phyloP scores from a whole-genome alignment of 768 basidiomycete genomes.

The Rhizopogon rudus region DNA sequence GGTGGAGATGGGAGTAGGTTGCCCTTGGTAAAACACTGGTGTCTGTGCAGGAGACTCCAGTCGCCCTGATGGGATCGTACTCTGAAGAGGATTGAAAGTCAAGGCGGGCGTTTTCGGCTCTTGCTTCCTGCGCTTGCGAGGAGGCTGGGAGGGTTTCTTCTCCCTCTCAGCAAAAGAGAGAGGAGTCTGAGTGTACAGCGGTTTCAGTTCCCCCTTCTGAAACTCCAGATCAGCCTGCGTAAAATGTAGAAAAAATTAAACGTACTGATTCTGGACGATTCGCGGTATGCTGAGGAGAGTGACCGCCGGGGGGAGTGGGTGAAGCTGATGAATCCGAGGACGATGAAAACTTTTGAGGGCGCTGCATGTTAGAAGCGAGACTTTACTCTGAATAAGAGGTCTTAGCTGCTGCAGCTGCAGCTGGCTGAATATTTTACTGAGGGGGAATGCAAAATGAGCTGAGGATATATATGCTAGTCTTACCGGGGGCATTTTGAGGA shows the following conservation, averaged over 20 bases:
- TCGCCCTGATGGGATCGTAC: slow-evolving; percentile 18
- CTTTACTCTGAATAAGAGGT: neutral
- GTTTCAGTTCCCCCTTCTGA: slow-evolving; percentile 17
- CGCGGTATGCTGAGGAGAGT: neutral
- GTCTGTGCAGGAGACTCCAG: slow-evolving; percentile 12
- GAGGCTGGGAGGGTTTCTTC: slow-evolving; percentile 12
- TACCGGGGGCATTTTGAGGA: neutral
- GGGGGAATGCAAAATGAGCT: neutral
- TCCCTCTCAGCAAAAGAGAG: slow-evolving; percentile 19
- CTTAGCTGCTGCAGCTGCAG: neutral
- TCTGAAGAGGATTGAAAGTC: slow-evolving; percentile 14
- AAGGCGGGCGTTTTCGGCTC: slow-evolving; percentile 15
- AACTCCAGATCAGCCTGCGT: slow-evolving; percentile 6
- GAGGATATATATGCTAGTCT: neutral
- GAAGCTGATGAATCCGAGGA: slow-evolving; percentile 1
- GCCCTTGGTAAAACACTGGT: neutral
- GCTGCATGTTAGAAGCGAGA: neutral
- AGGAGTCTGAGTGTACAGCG: slow-evolving; percentile 17
- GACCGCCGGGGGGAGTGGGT: neutral
- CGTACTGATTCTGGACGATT: neutral
- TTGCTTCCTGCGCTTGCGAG: slow-evolving; percentile 21
- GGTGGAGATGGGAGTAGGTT: slow-evolving; percentile 8
- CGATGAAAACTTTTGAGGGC: neutral
- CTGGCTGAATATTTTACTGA: neutral
- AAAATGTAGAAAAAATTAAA: neutral